phyloP scores from a whole-genome alignment of 495 filamentous ascomycete genomes.

The Venustampulla echinocandica region DNA sequence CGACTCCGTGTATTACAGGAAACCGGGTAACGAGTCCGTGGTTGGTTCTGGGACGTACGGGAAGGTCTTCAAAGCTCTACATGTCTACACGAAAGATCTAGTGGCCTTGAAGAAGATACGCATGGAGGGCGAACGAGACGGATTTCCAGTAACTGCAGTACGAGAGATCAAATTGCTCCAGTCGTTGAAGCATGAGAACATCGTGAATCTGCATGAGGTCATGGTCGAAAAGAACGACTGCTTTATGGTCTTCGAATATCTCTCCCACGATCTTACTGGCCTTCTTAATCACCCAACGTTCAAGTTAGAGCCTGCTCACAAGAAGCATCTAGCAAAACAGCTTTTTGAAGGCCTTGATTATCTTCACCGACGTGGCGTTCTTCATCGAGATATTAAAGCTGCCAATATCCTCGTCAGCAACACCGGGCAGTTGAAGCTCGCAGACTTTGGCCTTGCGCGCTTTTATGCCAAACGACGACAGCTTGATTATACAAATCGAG shows the following conservation, averaged over 20 bases:
- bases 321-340: conserved; percentile 89
- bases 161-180: conserved; percentile 95
- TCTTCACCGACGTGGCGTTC: conserved; percentile 83
- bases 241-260: conserved; percentile 99
- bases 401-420: conserved; percentile 92
- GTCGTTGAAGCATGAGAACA: conserved; percentile 82
- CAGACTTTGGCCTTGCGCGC: conserved; percentile 94
- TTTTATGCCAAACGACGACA: conserved; percentile 90
- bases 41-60: conserved; percentile 91
- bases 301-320: conserved; percentile 73
- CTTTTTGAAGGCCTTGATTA: conserved; percentile 93
- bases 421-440: conserved; percentile 79
- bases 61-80: conserved; percentile 96
- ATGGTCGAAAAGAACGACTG: conserved; percentile 99
- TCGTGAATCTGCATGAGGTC: conserved; percentile 83
- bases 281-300: conserved; percentile 92
- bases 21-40: conserved; percentile 90
- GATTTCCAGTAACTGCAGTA: conserved; percentile 93
- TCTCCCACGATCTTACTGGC: conserved; percentile 86
- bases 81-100: conserved; percentile 83
- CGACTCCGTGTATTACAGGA: conserved; percentile 82
- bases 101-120: conserved; percentile 91
- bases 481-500: conserved; percentile 96
- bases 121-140: conserved; percentile 96
- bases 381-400: conserved; percentile 93